Evolutionary conservation across 2,329 filamentous ascomycete genomes (phyloP).

Genomic region (Bipolaris cookei): DNA sequence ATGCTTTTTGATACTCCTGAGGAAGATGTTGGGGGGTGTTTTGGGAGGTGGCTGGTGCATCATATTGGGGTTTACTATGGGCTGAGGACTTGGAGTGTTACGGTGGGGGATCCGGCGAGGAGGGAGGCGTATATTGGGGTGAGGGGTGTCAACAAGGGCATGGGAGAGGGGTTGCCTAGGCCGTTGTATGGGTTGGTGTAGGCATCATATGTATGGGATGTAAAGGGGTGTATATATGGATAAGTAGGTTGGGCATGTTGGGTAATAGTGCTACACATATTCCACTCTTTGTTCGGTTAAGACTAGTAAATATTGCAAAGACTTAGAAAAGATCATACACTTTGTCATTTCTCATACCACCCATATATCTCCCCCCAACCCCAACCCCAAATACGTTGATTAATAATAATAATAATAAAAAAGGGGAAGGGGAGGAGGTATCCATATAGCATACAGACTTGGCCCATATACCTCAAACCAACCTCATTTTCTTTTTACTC

Average conservation of each 20-base stretch:
- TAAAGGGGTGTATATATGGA: background rate
- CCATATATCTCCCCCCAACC: too few relatives aligned
- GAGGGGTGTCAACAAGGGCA: conserved; percentile 62
- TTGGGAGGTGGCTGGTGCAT: conserved; percentile 92
- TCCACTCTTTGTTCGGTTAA: too few relatives aligned
- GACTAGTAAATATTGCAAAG: too few relatives aligned
- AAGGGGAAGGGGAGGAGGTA: too few relatives aligned
- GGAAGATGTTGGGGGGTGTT: conserved; percentile 76
- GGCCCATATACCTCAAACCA: background rate
- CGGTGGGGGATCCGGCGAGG: conserved; percentile 71
- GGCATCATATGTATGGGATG: background rate
- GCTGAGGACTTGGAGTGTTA: conserved; percentile 80
- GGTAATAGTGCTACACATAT: too few relatives aligned
- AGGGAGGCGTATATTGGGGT: conserved; percentile 84
- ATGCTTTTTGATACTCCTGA: conserved; percentile 82
- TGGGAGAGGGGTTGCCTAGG: conserved; percentile 17
- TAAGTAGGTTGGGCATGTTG: background rate
- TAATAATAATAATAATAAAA: too few relatives aligned
- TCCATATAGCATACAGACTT: background rate
- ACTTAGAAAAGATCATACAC: too few relatives aligned
- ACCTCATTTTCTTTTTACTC: conserved; percentile 36
- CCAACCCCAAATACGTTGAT: too few relatives aligned
- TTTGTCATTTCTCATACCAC: too few relatives aligned
- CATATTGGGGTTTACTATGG: conserved; percentile 93
- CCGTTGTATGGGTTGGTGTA: conserved; percentile 47